These are phyloP conservation scores for Rhynchosporium graminicola DNA, from an alignment of 2,329 filamentous ascomycete species.

Conservation along the genomic window DNA sequence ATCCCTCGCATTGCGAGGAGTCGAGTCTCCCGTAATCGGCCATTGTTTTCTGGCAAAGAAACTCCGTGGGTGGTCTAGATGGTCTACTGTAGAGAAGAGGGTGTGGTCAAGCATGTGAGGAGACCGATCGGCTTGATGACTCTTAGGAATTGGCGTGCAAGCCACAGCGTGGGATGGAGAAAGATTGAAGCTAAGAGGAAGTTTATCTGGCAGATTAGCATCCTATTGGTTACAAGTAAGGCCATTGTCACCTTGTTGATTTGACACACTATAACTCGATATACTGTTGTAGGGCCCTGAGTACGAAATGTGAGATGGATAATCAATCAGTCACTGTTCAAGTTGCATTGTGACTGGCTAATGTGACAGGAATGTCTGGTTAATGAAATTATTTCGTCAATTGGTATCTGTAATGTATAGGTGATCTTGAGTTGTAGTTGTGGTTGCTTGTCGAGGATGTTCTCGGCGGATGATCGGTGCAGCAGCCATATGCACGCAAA, in stretches of 20 bases:
- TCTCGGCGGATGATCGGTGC: neutral
- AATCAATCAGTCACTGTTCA: neutral
- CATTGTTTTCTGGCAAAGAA: no score
- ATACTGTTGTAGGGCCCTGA: slow-evolving; percentile 10
- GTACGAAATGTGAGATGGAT: neutral
- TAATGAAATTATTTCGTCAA: no score
- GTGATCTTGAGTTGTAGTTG: no score
- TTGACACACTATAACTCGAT: slow-evolving; percentile 10
- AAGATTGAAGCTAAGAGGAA: slow-evolving; percentile 7
- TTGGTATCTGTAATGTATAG: no score
- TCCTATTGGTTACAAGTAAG: neutral
- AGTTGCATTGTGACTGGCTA: no score
- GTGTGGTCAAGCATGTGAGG: slow-evolving; percentile 24
- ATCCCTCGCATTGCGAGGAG: no score
- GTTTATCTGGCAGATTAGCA: slow-evolving; percentile 9
- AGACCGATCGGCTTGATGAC: slow-evolving; percentile 23
- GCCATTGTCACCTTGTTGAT: slow-evolving; percentile 21
- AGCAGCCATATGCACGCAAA: neutral
- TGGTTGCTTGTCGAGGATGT: neutral
- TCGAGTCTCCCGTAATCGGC: no score
- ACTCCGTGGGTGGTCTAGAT: no score
- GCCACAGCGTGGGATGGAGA: slow-evolving; percentile 21
- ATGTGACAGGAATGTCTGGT: no score
- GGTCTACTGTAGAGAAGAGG: neutral
- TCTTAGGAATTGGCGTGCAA: slow-evolving; percentile 23